Evolutionary conservation across 2,329 filamentous ascomycete species (phyloP).

Genomic region (Sporothrix schenckii): DNA sequence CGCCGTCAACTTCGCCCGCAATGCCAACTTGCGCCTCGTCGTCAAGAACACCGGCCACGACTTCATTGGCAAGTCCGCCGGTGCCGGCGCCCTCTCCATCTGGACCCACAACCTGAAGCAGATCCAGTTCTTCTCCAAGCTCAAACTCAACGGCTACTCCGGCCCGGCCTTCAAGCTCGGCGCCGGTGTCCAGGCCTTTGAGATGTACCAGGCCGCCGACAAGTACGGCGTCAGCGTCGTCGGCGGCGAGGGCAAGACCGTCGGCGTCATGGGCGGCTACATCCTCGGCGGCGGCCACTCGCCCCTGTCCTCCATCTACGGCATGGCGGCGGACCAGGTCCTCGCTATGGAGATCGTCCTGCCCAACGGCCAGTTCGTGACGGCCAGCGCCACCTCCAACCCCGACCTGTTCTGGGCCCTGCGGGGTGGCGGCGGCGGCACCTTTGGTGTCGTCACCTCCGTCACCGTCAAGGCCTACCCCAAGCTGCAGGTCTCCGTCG

Average conservation of each 20-base stretch:
- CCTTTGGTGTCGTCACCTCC: constrained; percentile 46
- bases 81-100: constrained; percentile 46
- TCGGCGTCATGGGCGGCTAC: constrained; percentile 56
- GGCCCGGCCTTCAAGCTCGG: constrained; percentile 48
- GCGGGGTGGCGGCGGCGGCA: constrained; percentile 50
- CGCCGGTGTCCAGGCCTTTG: constrained; percentile 54
- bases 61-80: constrained; percentile 48
- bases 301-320: constrained; percentile 53
- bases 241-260: constrained; percentile 51
- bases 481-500: constrained; percentile 35
- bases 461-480: constrained; percentile 36
- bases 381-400: constrained; percentile 50
- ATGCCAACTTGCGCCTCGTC: constrained; percentile 52
- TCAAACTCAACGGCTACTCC: constrained; percentile 38
- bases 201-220: constrained; percentile 56
- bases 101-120: constrained; percentile 42
- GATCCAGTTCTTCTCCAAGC: constrained; percentile 53
- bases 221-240: constrained; percentile 53
- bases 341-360: constrained; percentile 54
- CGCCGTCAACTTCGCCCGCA: constrained; percentile 52
- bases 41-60: constrained; percentile 59
- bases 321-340: constrained; percentile 56
- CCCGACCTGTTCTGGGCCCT: constrained; percentile 61
- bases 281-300: constrained; percentile 58
- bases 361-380: constrained; percentile 50